Evolutionary conservation across 2,329 filamentous ascomycete genomes (phyloP).

Genomic region (Pseudogymnoascus pannorum): DNA sequence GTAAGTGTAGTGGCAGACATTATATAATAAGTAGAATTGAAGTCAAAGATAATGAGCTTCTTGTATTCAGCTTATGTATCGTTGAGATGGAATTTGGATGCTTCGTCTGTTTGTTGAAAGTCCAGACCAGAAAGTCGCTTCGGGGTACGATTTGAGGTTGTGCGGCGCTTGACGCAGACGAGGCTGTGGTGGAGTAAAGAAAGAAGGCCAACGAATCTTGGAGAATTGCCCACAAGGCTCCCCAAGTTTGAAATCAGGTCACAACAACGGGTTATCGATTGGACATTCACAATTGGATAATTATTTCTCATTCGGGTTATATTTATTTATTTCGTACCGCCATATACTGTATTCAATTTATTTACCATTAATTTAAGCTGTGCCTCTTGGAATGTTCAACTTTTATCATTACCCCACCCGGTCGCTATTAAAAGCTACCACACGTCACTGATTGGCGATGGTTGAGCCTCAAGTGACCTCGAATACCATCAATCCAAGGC

Average conservation of each 20-base stretch:
- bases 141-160: constrained; percentile 9
- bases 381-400: neutral
- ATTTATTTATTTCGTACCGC: neutral
- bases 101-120: constrained; percentile 7
- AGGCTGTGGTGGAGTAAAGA: constrained; percentile 13
- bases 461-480: constrained; percentile 9
- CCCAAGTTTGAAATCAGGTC: neutral
- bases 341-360: neutral
- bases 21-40: constrained; percentile 5
- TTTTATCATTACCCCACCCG: constrained; percentile 4
- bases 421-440: constrained; percentile 1
- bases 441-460: constrained; percentile 9
- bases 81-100: constrained; percentile 9
- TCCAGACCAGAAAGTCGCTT: constrained; percentile 10
- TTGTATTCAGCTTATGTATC: constrained; percentile 7
- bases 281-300: neutral
- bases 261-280: neutral
- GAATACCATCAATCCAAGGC: neutral
- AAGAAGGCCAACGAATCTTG: constrained; percentile 8
- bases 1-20: constrained; percentile 12
- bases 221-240: constrained; percentile 8
- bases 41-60: constrained; percentile 4
- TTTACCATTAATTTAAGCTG: neutral
- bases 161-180: constrained; percentile 11
- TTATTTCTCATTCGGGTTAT: neutral